These are phyloP conservation scores for Pseudocercospora pini-densiflorae DNA, from an alignment of 2,329 filamentous ascomycete genomes.

Conservation along the genomic window DNA sequence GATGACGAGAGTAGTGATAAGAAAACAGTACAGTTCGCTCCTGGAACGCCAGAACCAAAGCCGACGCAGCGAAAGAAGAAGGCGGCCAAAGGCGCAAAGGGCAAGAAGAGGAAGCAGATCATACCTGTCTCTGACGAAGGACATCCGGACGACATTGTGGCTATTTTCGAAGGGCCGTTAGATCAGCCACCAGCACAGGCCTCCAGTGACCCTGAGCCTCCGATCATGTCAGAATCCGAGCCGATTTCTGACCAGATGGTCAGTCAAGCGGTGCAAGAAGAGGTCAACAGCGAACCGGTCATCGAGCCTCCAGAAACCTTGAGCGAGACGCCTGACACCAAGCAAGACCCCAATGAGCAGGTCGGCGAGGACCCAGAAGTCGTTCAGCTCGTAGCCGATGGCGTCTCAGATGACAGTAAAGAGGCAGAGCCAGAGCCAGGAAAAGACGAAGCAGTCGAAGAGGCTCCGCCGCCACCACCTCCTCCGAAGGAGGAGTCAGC, in stretches of 20 bases:
- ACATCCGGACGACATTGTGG: constrained; percentile 33
- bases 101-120: constrained; percentile 30
- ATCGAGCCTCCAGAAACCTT: background rate
- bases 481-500: background rate
- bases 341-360: background rate
- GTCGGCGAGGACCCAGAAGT: background rate
- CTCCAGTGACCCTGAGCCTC: no score
- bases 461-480: background rate
- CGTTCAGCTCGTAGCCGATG: background rate
- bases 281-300: background rate
- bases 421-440: background rate
- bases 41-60: constrained; percentile 35
- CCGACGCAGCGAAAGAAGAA: constrained; percentile 35
- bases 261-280: constrained; percentile 8
- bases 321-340: background rate
- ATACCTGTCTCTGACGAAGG: constrained; percentile 16
- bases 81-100: constrained; percentile 27
- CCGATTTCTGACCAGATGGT: constrained; percentile 8
- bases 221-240: background rate
- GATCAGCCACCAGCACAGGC: background rate
- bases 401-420: background rate
- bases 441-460: background rate
- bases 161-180: constrained; percentile 27
- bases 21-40: constrained; percentile 36
- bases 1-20: constrained; percentile 28